Evolutionary conservation across 441 rosid species (phyloP), one percentile per base, ranked within the genome.

Genomic region (Aquilaria agallochum): DNA sequence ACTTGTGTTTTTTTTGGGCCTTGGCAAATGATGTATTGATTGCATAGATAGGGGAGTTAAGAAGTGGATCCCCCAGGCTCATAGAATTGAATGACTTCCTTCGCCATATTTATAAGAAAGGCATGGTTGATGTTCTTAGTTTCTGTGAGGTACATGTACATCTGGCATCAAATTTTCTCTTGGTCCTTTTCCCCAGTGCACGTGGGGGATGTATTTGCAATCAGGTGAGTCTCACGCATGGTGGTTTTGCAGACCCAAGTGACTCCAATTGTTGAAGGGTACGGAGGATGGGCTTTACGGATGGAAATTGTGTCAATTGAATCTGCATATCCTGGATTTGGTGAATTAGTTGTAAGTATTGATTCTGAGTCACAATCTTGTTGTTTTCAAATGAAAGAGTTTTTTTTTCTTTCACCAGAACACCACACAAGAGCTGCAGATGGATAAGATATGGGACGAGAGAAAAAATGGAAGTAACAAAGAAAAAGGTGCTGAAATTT

Each of bases 241-340:
- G 14, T 50, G 10, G 34, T 53, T 40, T 62, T 79, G 80, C 89
- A 94, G 99, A 89, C 99, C 58, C 86, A 95, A 78, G 95, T 95
- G 59, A 89, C 97, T 34, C 96, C 99, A 53, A 88, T 95, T 11
- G 99, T 95, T 60, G 98, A 92, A 83, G 98, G 98, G 46, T 95
- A 92, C 56, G 97, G 99, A 55, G 99, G 99, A 71, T 91, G 96
- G 97, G 99, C 99, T 55, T 80, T 89, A 27, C 83, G 99, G 65
- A 72, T 86, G 95, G 99, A 95, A 72, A 79, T 95, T 33, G 99
- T 92, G 54, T 86, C 99, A 31, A 86, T 89, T 11, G 99, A 95
- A 74, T 95, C 99, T 45, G 97, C 98, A 10, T 95, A 89, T 71
- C 98, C 99, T 70, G 97, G 99, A 76, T 95, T 83, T 75, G 99